Conservation (phyloP, 108 stramenopile genomes). For the Cylindrotheca closterium region DNA sequence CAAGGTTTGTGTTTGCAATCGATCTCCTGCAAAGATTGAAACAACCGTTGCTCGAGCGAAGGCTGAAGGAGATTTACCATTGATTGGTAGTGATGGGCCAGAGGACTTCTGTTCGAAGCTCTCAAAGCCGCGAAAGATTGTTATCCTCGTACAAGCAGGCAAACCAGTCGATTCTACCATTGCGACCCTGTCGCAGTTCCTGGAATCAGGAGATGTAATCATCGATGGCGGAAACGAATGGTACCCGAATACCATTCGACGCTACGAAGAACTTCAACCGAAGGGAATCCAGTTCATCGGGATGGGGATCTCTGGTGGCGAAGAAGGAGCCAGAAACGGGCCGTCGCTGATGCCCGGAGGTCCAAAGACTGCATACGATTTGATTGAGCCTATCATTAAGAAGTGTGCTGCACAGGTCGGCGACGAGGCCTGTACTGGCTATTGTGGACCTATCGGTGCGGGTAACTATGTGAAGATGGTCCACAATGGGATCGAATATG, state of each 20-base stretch:
- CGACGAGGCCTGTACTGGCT: constrained; percentile 92
- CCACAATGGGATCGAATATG: constrained; percentile 99
- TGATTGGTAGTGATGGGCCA: constrained; percentile 72
- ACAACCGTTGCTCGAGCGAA: constrained; percentile 93
- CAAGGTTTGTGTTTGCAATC: constrained; percentile 92
- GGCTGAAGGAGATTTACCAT: constrained; percentile 88
- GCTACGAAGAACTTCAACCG: constrained; percentile 76
- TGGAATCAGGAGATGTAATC: constrained; percentile 95
- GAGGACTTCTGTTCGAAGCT: constrained; percentile 76
- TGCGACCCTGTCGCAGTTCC: constrained; percentile 60
- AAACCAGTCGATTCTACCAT: constrained; percentile 95
- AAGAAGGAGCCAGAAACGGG: constrained; percentile 98
- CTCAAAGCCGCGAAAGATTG: constrained; percentile 90
- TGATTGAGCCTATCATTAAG: constrained; percentile 91
- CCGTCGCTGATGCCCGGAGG: constrained; percentile 99
- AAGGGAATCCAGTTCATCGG: constrained; percentile 94
- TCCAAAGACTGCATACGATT: constrained; percentile 91
- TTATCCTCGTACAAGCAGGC: constrained; percentile 96
- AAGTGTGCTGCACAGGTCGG: constrained; percentile 94
- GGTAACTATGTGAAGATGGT: constrained; percentile 98
- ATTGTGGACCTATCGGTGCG: constrained; percentile 90
- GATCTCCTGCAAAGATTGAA: constrained; percentile 90
- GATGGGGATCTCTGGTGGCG: constrained; percentile 99
- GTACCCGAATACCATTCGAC: constrained; percentile 96
- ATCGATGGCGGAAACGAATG: constrained; percentile 99